Percentiles rank a stretch among this genome's conserved stretches.
Evolutionary conservation across 176 grass and related monocot genomes (phyloP).

Genomic region (Eremochloa ophiuroides): DNA sequence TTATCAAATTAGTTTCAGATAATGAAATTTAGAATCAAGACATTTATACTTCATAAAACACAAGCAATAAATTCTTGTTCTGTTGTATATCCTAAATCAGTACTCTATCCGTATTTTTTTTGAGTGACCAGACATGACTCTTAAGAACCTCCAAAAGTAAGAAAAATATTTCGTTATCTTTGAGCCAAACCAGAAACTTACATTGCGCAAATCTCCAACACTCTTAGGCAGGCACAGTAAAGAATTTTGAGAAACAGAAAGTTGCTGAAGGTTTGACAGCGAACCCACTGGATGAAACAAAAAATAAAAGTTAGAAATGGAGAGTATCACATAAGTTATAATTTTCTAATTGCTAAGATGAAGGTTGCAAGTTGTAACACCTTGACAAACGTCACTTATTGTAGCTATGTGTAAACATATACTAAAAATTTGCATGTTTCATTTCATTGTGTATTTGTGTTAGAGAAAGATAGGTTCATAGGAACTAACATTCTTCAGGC

Average conservation of each 20-base stretch:
- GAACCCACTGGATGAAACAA: slow-evolving; percentile 64
- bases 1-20: background rate
- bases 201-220: slow-evolving; percentile 76
- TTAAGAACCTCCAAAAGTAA: background rate
- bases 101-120: background rate
- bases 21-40: background rate
- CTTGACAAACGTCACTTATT: background rate
- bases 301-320: slow-evolving; percentile 28
- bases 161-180: background rate
- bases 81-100: background rate
- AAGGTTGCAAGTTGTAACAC: slow-evolving; percentile 3
- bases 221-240: slow-evolving; percentile 66
- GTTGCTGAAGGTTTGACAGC: slow-evolving; percentile 72
- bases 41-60: slow-evolving; percentile 4
- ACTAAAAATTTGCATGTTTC: slow-evolving; percentile 10
- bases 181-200: slow-evolving; percentile 44
- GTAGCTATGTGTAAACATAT: background rate
- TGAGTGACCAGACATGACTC: background rate
- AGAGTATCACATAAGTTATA: slow-evolving; percentile 1
- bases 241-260: slow-evolving; percentile 77
- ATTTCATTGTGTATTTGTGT: background rate
- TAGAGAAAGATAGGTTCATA: background rate
- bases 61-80: background rate
- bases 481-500: slow-evolving; percentile 92
- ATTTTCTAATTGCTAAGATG: background rate